phyloP scores from a whole-genome alignment of 1,284 basidiomycete genomes.

The Sporisorium iseilematis-ciliati region DNA sequence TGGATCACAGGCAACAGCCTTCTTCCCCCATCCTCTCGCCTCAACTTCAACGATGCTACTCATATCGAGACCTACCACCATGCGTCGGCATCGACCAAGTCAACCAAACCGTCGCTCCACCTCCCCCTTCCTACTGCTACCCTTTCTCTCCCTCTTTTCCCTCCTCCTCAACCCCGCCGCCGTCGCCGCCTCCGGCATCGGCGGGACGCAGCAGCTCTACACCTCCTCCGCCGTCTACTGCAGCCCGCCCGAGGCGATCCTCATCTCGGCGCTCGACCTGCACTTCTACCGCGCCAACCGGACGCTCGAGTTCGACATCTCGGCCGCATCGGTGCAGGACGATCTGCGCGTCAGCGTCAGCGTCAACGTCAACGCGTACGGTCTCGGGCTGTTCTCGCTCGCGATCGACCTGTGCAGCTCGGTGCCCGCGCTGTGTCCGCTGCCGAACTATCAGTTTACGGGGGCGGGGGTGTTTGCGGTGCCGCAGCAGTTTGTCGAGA shows the following conservation, averaged over 20 bases:
- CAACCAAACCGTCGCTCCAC: constrained; percentile 1
- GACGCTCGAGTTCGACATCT: constrained; percentile 65
- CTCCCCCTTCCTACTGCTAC: not conserved
- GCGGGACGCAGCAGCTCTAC: constrained; percentile 45
- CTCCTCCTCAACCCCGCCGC: constrained; percentile 9
- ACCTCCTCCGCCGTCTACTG: constrained; percentile 67
- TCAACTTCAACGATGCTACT: constrained; percentile 16
- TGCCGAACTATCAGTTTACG: constrained; percentile 67
- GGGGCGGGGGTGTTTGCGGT: constrained; percentile 80
- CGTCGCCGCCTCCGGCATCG: constrained; percentile 20
- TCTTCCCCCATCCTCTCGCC: not conserved
- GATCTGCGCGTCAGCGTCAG: constrained; percentile 48
- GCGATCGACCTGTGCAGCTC: constrained; percentile 64
- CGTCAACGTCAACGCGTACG: constrained; percentile 66
- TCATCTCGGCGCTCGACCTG: constrained; percentile 60
- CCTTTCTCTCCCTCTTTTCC: constrained; percentile 15
- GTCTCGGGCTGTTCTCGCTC: constrained; percentile 62
- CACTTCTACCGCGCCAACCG: constrained; percentile 61
- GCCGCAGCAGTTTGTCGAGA: constrained; percentile 73
- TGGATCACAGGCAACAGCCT: not conserved
- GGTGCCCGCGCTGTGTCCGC: constrained; percentile 62
- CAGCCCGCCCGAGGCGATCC: constrained; percentile 59
- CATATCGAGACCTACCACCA: not conserved
- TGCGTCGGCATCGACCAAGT: not conserved
- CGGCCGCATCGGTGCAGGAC: constrained; percentile 58